phyloP scores from a whole-genome alignment of 176 grass and related monocot genomes.

The Avena sativa region DNA sequence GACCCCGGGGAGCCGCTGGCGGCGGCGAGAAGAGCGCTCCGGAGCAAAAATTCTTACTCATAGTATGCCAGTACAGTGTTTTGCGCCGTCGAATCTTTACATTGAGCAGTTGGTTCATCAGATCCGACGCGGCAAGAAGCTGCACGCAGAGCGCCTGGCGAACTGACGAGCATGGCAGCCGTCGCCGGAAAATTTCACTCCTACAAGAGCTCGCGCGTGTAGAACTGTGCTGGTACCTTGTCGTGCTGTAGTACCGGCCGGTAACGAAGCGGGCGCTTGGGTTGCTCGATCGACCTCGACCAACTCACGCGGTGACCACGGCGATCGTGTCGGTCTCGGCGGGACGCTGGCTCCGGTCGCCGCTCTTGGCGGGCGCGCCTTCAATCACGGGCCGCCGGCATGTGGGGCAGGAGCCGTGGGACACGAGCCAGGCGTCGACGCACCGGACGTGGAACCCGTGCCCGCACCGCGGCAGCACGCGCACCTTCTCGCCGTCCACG shows the following conservation, averaged over 20 bases:
- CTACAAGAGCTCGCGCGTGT: conserved; percentile 21
- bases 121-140: not conserved
- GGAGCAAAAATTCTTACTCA: not conserved
- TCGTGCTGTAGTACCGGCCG: not conserved
- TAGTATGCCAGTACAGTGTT: not conserved
- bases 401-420: conserved; percentile 71
- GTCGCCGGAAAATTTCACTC: not conserved
- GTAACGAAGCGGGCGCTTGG: not conserved
- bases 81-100: not conserved
- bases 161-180: not conserved
- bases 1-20: too few species aligned
- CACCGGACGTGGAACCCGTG: conserved; percentile 79
- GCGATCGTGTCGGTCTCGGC: conserved; percentile 26
- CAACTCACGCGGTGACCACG: conserved; percentile 35
- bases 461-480: conserved; percentile 70
- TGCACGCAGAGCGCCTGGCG: not conserved
- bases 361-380: not conserved
- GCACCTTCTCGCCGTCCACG: conserved; percentile 70
- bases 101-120: not conserved
- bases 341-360: not conserved
- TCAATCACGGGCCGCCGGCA: conserved; percentile 54
- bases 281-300: too few species aligned
- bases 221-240: not conserved
- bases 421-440: conserved; percentile 75
- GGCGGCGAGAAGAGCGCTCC: too few species aligned